Percentiles rank a stretch among this genome's conserved stretches.
Conservation (phyloP, 164 flowering plant species). For the Malania oleifera region DNA sequence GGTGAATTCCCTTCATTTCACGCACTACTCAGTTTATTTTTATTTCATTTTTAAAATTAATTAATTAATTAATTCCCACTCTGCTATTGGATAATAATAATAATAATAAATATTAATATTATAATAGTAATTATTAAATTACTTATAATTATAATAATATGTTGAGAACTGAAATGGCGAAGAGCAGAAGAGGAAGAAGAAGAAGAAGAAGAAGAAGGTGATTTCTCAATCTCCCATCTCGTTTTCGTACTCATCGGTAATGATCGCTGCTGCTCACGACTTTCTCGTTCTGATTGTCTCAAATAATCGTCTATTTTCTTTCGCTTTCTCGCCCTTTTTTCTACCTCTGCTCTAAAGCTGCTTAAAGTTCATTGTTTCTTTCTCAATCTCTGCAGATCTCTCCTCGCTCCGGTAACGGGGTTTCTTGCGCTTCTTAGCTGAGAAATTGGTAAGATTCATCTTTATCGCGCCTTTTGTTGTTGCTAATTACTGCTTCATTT, state of each 20-base stretch:
- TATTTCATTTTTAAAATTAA: too few species aligned
- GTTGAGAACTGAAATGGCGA: too few species aligned
- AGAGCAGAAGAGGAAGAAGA: slow-evolving; percentile 23
- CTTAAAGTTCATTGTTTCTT: slow-evolving; percentile 3
- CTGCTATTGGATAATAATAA: slow-evolving; percentile 6
- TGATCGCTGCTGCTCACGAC: slow-evolving; percentile 13
- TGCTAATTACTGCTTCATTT: not conserved
- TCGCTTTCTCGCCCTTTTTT: slow-evolving; percentile 11
- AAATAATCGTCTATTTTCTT: not conserved
- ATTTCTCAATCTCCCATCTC: slow-evolving; percentile 2
- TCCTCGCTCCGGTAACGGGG: not conserved
- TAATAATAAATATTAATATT: not conserved
- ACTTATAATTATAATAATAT: not conserved
- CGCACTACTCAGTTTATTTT: not conserved
- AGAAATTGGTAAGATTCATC: slow-evolving; percentile 9
- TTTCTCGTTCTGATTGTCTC: slow-evolving; percentile 13
- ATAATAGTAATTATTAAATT: slow-evolving; percentile 2
- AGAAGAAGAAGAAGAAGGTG: slow-evolving; percentile 25
- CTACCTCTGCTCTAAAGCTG: not conserved
- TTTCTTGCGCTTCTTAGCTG: slow-evolving; percentile 7
- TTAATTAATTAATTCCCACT: not conserved
- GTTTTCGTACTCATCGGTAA: not conserved
- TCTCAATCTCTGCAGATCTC: slow-evolving; percentile 14
- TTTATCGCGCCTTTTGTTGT: not conserved
- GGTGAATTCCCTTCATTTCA: slow-evolving; percentile 26